Evolutionary conservation across 805 yeast species (phyloP), one percentile per base, ranked within the genome.

Genomic region (Saturnispora bothae): DNA sequence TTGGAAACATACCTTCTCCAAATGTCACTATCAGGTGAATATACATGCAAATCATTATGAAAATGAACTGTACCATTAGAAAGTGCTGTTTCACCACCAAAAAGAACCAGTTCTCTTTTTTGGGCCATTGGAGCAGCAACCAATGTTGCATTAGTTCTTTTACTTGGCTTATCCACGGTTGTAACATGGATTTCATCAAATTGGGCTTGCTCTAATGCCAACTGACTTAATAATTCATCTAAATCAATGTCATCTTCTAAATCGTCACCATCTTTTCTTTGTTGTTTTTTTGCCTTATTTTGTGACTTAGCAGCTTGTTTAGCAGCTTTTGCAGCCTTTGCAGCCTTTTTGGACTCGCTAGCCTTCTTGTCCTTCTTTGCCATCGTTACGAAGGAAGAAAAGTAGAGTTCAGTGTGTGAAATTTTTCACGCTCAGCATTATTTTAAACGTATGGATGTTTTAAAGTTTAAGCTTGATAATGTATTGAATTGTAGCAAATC

Each of bases 291-390:
- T 38, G 83, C 78, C 49, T 71, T 65, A 59, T 86, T 83, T 49
- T 70, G 66, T 7, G 92, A 78, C 54, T 92, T 89, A 37, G 74
- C 64, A 36, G 66, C 69, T 37, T 74, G 80, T 59, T 89, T 89
- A 59, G 78, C 84, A 28, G 89, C 94, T 20, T 80, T 65, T 35
- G 95, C 84, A 27, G 89, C 94, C 21, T 80, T 65, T 34, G 85
- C 85, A 49, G 95, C 84, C 34, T 83, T 95, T 59, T 85, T 86
- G 48, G 83, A 78, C 59, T 85, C 83, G 62, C 84, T 85, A 44
- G 69, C 78, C 51, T 75, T 65, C 64, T 88, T 89, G 13, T 89
- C 96, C 96, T 88, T 88, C 7, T 13, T 41, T 16, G 31, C 37
- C 41, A 38, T 33, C 16, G 5, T 20, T 17, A 18, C 25, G n/a